Evolutionary conservation across 2,329 filamentous ascomycete species (phyloP).

Genomic region (Fusarium pininemorale): DNA sequence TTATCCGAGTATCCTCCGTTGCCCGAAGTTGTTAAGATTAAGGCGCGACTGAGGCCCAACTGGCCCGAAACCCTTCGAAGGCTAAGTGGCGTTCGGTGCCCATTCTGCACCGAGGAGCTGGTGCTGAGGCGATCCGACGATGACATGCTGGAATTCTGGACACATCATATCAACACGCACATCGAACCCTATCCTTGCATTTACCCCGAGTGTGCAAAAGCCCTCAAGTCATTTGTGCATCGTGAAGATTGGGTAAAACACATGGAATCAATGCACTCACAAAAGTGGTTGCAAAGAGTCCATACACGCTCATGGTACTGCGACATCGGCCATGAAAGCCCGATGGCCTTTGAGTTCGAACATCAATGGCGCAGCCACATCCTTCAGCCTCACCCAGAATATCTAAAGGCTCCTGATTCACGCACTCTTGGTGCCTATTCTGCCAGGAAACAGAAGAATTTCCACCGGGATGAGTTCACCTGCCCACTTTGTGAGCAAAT

Average conservation of each 20-base stretch:
- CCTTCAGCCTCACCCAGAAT: not conserved
- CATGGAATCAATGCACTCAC: not conserved
- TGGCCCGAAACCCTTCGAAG: not conserved
- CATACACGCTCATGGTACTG: not conserved
- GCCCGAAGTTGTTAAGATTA: not conserved
- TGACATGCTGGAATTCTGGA: not conserved
- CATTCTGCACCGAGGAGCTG: not conserved
- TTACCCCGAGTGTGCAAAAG: not conserved
- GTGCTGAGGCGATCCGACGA: not conserved
- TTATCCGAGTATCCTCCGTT: not conserved
- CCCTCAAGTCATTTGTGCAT: not conserved
- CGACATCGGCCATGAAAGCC: not conserved
- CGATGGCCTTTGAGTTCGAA: not conserved
- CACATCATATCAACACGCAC: not conserved
- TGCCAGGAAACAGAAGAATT: no score
- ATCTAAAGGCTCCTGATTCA: no score
- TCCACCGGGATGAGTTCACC: no score
- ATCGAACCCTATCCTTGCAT: not conserved
- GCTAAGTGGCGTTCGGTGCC: not conserved
- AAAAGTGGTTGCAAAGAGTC: not conserved
- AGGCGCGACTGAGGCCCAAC: not conserved
- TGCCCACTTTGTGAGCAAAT: not conserved
- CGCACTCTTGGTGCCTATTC: no score
- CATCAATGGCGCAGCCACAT: not conserved
- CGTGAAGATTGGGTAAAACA: not conserved